Evolutionary conservation across 441 rosid species (phyloP).

Genomic region (Croton laevigatus): DNA sequence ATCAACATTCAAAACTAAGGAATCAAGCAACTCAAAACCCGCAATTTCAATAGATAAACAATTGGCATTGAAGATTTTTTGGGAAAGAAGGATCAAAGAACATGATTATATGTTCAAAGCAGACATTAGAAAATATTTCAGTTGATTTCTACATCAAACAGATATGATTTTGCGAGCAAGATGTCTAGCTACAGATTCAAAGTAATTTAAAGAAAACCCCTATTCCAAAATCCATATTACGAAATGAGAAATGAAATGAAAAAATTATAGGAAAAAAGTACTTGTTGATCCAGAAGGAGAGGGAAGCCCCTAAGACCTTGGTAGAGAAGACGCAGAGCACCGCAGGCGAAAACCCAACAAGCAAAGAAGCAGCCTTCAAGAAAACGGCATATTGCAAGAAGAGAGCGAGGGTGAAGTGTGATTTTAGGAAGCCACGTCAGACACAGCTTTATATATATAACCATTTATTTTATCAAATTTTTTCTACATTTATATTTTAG

Average conservation of each 20-base stretch:
- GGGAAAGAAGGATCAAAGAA: too few species aligned
- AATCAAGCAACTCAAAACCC: too few species aligned
- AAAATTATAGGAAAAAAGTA: constrained; percentile 8
- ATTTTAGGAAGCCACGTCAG: too few species aligned
- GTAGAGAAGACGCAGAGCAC: constrained; percentile 75
- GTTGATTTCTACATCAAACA: too few species aligned
- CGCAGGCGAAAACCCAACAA: constrained; percentile 81
- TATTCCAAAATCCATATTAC: not conserved
- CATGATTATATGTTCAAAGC: too few species aligned
- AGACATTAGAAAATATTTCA: too few species aligned
- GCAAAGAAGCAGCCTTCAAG: constrained; percentile 77
- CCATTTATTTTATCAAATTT: too few species aligned
- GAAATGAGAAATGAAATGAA: not conserved
- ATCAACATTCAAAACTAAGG: too few species aligned
- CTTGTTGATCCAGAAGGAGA: constrained; percentile 96
- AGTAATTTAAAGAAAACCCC: not conserved
- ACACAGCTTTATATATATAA: too few species aligned
- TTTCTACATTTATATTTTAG: too few species aligned
- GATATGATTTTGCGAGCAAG: not conserved
- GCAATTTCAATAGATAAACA: too few species aligned
- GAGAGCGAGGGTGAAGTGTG: constrained; percentile 73
- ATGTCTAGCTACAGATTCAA: not conserved
- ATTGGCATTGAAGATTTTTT: too few species aligned
- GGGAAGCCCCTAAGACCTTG: constrained; percentile 82
- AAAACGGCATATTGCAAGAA: constrained; percentile 86